Percentiles rank a stretch among this genome's conserved stretches.
These are phyloP conservation scores for Spergularia bocconei DNA, from an alignment of 148 eudicot genomes.

Conservation along the genomic window DNA sequence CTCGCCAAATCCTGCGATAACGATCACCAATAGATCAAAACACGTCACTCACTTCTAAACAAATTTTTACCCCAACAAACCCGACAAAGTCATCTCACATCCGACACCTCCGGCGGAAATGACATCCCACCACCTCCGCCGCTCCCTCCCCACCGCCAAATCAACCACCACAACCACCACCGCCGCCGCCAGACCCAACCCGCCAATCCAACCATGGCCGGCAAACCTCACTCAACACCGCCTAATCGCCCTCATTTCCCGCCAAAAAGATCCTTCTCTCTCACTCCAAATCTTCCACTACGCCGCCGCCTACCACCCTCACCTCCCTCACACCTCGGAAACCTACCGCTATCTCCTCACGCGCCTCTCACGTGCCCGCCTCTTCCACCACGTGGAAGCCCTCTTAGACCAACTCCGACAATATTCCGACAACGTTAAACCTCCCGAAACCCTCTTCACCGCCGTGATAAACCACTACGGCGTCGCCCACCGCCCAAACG, in stretches of 20 bases:
- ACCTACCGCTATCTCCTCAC: constrained; percentile 58
- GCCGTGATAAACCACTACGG: constrained; percentile 68
- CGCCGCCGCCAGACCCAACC: constrained; percentile 49
- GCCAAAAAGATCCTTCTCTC: constrained; percentile 65
- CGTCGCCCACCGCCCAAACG: constrained; percentile 50
- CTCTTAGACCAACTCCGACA: neutral
- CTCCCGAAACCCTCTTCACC: constrained; percentile 58
- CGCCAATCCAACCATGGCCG: constrained; percentile 87
- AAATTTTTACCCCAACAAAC: too few relatives aligned
- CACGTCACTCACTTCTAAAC: too few relatives aligned
- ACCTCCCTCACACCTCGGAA: constrained; percentile 49
- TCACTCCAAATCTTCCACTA: constrained; percentile 77
- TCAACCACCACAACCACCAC: constrained; percentile 28
- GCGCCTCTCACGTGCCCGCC: constrained; percentile 74
- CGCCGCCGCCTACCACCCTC: constrained; percentile 62
- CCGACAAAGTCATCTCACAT: neutral
- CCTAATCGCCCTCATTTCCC: constrained; percentile 55
- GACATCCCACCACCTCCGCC: constrained; percentile 17
- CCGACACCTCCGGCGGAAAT: neutral
- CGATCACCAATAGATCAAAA: too few relatives aligned
- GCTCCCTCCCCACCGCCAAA: constrained; percentile 42
- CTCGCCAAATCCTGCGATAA: too few relatives aligned
- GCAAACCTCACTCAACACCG: constrained; percentile 50
- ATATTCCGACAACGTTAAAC: constrained; percentile 30
- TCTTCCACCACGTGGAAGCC: constrained; percentile 36